Conservation (phyloP, 1,284 basidiomycete genomes). For the Ceratobasidium sp. region DNA sequence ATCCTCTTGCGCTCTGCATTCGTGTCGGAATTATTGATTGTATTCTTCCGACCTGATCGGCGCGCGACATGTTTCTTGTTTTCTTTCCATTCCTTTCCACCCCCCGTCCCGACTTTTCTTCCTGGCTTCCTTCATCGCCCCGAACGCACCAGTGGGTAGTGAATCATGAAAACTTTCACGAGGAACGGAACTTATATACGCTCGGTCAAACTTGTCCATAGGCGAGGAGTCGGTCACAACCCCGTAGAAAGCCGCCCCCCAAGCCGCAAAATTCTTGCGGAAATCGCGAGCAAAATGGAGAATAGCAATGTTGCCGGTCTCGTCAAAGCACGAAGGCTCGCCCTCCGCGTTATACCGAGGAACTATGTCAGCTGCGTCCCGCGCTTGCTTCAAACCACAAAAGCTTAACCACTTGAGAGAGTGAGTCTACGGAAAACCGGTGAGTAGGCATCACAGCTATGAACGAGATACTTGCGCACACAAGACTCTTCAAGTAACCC, state of each 20-base stretch:
- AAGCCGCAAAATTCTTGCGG: not conserved
- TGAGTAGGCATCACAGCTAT: not conserved
- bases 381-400: not conserved
- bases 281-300: not conserved
- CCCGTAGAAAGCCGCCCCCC: not conserved
- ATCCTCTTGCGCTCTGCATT: too few relatives aligned
- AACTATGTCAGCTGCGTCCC: not conserved
- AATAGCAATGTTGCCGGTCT: not conserved
- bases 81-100: not conserved
- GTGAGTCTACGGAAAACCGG: not conserved
- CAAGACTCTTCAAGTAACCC: not conserved
- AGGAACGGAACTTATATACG: not conserved
- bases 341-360: not conserved
- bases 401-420: not conserved
- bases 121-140: not conserved
- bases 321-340: not conserved
- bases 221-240: not conserved
- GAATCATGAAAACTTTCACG: not conserved
- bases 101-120: not conserved
- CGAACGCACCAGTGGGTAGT: not conserved
- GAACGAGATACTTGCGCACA: not conserved
- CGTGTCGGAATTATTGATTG: too few relatives aligned
- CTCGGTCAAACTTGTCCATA: too few relatives aligned
- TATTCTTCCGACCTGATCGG: not conserved
- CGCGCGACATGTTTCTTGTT: not conserved